Percentiles rank a stretch among this genome's conserved stretches.
These are phyloP conservation scores for Mycena olivaceomarginata DNA, from an alignment of 768 basidiomycete genomes.

Conservation along the genomic window DNA sequence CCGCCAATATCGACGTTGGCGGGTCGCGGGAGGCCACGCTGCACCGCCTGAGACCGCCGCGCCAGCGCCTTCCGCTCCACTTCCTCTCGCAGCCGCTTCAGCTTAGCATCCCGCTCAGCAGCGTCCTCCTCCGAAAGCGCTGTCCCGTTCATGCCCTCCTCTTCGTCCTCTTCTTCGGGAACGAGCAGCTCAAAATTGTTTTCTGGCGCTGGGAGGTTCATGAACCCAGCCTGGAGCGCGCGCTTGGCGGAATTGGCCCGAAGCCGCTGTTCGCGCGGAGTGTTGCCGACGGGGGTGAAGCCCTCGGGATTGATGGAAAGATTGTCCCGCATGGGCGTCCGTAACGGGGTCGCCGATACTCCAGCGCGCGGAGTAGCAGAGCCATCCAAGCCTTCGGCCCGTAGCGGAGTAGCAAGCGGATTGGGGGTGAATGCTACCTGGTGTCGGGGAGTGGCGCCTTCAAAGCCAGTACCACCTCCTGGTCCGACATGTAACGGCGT, in stretches of 20 bases:
- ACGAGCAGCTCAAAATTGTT: slow-evolving; percentile 98
- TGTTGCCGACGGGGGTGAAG: slow-evolving; percentile 73
- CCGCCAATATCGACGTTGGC: slow-evolving; percentile 84
- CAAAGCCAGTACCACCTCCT: slow-evolving; percentile 93
- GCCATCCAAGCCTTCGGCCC: slow-evolving; percentile 63
- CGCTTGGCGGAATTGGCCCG: slow-evolving; percentile 81
- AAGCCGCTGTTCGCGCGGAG: slow-evolving; percentile 86
- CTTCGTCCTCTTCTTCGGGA: slow-evolving; percentile 91
- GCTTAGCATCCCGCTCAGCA: slow-evolving; percentile 89
- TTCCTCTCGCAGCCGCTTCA: slow-evolving; percentile 80
- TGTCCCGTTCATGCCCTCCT: slow-evolving; percentile 62
- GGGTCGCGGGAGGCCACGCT: slow-evolving; percentile 90
- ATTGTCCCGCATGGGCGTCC: slow-evolving; percentile 96
- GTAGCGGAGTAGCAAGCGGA: slow-evolving; percentile 92
- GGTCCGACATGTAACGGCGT: slow-evolving; percentile 89
- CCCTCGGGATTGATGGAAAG: slow-evolving; percentile 91
- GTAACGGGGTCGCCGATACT: slow-evolving; percentile 85
- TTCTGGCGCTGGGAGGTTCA: slow-evolving; percentile 91
- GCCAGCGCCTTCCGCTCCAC: slow-evolving; percentile 90
- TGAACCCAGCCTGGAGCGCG: slow-evolving; percentile 88
- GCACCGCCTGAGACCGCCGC: slow-evolving; percentile 87
- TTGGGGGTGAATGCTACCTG: slow-evolving; percentile 96
- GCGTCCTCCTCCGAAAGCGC: slow-evolving; percentile 88
- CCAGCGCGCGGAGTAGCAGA: slow-evolving; percentile 71
- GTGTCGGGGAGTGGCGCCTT: slow-evolving; percentile 95